These are phyloP conservation scores for Diaporthe batatas DNA, from an alignment of 2,329 filamentous ascomycete species.

Conservation along the genomic window DNA sequence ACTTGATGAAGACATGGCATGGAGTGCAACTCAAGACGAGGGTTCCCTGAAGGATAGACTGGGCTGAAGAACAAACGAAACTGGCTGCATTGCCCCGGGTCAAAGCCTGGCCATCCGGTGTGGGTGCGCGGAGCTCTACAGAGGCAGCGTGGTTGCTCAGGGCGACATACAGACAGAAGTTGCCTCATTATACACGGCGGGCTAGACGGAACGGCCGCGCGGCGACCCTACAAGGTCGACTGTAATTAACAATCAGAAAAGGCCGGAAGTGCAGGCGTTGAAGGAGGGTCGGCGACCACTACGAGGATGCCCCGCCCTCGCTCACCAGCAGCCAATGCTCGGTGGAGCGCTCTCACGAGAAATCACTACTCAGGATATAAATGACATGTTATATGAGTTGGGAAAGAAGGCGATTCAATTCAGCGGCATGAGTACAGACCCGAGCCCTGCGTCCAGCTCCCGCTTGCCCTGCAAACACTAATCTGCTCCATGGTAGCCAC, in stretches of 20 bases:
- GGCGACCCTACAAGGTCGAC: background rate
- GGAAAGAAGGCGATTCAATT: background rate
- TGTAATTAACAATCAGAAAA: background rate
- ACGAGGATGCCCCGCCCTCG: background rate
- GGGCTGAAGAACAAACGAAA: too few species aligned
- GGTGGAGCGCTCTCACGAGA: background rate
- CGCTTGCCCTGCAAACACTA: background rate
- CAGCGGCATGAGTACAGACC: background rate
- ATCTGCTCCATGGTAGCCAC: rapidly evolving
- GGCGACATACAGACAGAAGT: background rate
- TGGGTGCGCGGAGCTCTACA: background rate
- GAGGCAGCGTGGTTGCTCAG: background rate
- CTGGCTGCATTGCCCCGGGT: background rate
- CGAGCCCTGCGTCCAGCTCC: background rate
- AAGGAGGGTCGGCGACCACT: background rate
- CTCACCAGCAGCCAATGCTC: background rate
- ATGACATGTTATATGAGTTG: background rate
- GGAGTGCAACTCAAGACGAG: constrained; percentile 84
- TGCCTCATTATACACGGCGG: background rate
- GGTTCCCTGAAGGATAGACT: constrained; percentile 55
- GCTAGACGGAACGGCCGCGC: background rate
- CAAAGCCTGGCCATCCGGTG: background rate
- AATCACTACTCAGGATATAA: constrained; percentile 17
- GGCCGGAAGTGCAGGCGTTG: background rate
- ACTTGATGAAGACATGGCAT: constrained; percentile 85